These are phyloP conservation scores for Cercospora janseana DNA, from an alignment of 2,329 filamentous ascomycete species.

Conservation along the genomic window DNA sequence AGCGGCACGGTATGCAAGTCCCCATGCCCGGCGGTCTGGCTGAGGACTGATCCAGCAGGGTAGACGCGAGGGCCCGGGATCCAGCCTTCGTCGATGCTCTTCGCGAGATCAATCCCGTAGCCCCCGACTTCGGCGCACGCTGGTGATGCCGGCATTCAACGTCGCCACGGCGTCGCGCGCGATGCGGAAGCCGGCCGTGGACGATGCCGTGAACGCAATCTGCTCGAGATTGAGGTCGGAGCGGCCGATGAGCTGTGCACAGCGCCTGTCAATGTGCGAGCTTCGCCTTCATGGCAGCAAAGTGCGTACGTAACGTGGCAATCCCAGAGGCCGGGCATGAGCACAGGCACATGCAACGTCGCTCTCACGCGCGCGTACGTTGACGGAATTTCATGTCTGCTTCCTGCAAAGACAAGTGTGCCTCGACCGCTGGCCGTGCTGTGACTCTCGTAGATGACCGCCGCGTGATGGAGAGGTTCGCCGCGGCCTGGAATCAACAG, in stretches of 20 bases:
- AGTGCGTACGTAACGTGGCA: conserved; percentile 42
- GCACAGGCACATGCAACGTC: conserved; percentile 39
- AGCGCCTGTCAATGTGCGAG: conserved; percentile 40
- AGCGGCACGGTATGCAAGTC: conserved; percentile 45
- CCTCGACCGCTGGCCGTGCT: conserved; percentile 23
- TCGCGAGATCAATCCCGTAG: conserved; percentile 46
- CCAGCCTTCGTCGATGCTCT: conserved; percentile 46
- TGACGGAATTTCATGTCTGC: conserved; percentile 19
- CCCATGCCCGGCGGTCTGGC: conserved; percentile 52
- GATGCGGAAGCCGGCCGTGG: conserved; percentile 44
- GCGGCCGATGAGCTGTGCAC: conserved; percentile 30
- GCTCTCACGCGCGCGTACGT: background rate
- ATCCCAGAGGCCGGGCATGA: conserved; percentile 57
- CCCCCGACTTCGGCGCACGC: conserved; percentile 53
- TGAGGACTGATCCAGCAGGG: conserved; percentile 46
- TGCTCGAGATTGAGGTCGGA: conserved; percentile 16
- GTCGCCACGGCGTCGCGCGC: conserved; percentile 44
- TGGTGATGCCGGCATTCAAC: conserved; percentile 53
- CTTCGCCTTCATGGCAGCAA: too few relatives aligned
- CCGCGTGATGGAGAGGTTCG: conserved; percentile 42
- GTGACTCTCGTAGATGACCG: conserved; percentile 39
- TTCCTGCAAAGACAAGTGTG: conserved; percentile 46
- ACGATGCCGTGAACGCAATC: conserved; percentile 24
- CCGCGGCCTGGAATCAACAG: conserved; percentile 51
- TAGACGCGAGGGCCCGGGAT: conserved; percentile 54